Evolutionary conservation across 1,284 basidiomycete genomes (phyloP).

Genomic region (Ganoderma resinaceum): DNA sequence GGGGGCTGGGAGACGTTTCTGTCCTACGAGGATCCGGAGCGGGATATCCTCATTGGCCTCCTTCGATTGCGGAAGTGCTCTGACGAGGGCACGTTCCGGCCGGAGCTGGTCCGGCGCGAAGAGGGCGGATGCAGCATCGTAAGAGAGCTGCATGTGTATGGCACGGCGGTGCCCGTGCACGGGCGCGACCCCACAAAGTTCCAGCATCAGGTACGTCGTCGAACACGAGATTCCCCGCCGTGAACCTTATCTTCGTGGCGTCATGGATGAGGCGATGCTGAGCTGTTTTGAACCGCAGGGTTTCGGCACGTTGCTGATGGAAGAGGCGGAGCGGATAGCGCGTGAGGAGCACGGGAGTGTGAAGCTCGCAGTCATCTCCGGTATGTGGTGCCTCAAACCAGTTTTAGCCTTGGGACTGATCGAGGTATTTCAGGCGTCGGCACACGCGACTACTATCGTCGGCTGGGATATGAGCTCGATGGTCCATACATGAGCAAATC

Average conservation of each 20-base stretch:
- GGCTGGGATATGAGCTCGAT: constrained; percentile 93
- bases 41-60: constrained; percentile 95
- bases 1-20: constrained; percentile 99
- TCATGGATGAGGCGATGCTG: constrained; percentile 4
- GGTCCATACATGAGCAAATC: constrained; percentile 97
- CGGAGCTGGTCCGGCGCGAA: constrained; percentile 83
- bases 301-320: constrained; percentile 98
- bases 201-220: constrained; percentile 80
- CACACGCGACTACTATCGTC: constrained; percentile 93
- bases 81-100: constrained; percentile 94
- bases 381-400: constrained; percentile 46
- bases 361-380: constrained; percentile 96
- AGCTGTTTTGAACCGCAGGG: constrained; percentile 58
- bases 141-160: constrained; percentile 98
- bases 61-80: constrained; percentile 95
- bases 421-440: constrained; percentile 73
- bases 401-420: constrained; percentile 19
- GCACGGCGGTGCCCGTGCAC: constrained; percentile 97
- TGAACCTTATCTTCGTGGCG: constrained; percentile 2
- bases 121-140: constrained; percentile 94
- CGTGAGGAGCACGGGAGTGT: constrained; percentile 95
- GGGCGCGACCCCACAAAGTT: constrained; percentile 98
- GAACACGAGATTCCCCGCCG: not conserved
- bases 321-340: constrained; percentile 99
- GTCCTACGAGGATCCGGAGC: constrained; percentile 97